Evolutionary conservation across 2,329 filamentous ascomycete species (phyloP).

Genomic region (Fusarium sp.): DNA sequence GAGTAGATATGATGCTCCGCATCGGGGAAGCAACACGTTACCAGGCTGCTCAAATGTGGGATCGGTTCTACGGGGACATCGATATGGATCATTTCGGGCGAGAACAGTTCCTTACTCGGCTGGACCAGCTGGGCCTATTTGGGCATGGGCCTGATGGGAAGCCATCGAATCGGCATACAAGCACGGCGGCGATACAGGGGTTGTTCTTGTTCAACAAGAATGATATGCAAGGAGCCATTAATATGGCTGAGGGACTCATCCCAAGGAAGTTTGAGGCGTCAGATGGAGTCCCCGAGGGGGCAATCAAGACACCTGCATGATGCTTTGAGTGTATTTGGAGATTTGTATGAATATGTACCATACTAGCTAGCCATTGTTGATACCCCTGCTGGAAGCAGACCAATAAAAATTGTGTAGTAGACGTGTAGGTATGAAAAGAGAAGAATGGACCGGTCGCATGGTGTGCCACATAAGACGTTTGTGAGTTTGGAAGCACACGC

Average conservation of each 20-base stretch:
- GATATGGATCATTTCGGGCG: slow-evolving; percentile 71
- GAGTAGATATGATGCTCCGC: slow-evolving; percentile 91
- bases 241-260: slow-evolving; percentile 75
- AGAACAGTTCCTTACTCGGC: slow-evolving; percentile 73
- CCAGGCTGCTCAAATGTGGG: slow-evolving; percentile 89
- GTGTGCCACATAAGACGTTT: not conserved
- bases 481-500: not conserved
- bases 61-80: slow-evolving; percentile 89
- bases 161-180: slow-evolving; percentile 66
- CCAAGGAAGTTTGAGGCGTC: slow-evolving; percentile 64
- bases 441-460: not conserved
- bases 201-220: slow-evolving; percentile 96
- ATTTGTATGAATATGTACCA: slow-evolving; percentile 25
- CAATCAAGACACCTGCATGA: slow-evolving; percentile 54
- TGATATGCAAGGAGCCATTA: slow-evolving; percentile 85
- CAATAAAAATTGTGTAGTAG: slow-evolving; percentile 12
- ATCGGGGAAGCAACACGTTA: slow-evolving; percentile 87
- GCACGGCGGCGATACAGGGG: slow-evolving; percentile 91
- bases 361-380: slow-evolving; percentile 27
- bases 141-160: slow-evolving; percentile 61
- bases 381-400: slow-evolving; percentile 27
- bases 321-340: slow-evolving; percentile 1
- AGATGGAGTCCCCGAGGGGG: slow-evolving; percentile 48
- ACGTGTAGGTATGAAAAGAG: not conserved
- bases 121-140: slow-evolving; percentile 76